A percentile compares a stretch with the other conserved stretches of the same genome.
Evolutionary conservation across 257 asterid species (phyloP).

Genomic region (Mitragyna speciosa): DNA sequence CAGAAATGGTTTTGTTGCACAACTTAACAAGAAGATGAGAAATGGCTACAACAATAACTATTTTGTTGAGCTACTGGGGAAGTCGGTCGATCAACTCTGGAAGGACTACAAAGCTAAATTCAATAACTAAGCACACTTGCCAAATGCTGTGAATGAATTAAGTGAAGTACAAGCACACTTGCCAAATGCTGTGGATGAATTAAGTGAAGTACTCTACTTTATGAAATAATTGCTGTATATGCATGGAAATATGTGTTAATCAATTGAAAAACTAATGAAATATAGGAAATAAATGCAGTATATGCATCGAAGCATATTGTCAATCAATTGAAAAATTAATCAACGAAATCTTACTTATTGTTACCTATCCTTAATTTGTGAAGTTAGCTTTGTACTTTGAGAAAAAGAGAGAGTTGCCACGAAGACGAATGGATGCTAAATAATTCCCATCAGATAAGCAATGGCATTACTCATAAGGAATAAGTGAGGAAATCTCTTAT

Average conservation of each 20-base stretch:
- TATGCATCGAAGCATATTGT: not conserved
- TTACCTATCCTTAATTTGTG: not conserved
- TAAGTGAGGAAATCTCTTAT: not conserved
- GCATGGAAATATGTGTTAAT: not conserved
- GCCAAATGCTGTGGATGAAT: too few relatives aligned
- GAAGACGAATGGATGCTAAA: too few relatives aligned
- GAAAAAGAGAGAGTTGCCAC: too few relatives aligned
- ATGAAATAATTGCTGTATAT: not conserved
- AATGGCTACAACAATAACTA: conserved; percentile 38
- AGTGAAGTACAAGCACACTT: too few relatives aligned
- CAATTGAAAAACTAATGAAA: too few relatives aligned
- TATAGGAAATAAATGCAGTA: not conserved
- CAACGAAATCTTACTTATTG: not conserved
- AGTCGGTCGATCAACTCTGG: conserved; percentile 48
- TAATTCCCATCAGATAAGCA: not conserved
- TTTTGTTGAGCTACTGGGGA: conserved; percentile 54
- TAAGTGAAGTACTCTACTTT: not conserved
- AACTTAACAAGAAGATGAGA: conserved; percentile 61
- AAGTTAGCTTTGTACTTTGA: too few relatives aligned
- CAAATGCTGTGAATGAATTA: too few relatives aligned
- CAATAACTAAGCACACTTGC: not conserved
- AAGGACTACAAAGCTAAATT: conserved; percentile 9
- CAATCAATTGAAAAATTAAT: not conserved
- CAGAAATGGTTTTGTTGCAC: conserved; percentile 49
- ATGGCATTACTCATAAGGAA: not conserved